Evolutionary conservation across 345 rosid genomes (phyloP), one percentile per base, ranked within the genome.

Genomic region (Citrus reticulata): DNA sequence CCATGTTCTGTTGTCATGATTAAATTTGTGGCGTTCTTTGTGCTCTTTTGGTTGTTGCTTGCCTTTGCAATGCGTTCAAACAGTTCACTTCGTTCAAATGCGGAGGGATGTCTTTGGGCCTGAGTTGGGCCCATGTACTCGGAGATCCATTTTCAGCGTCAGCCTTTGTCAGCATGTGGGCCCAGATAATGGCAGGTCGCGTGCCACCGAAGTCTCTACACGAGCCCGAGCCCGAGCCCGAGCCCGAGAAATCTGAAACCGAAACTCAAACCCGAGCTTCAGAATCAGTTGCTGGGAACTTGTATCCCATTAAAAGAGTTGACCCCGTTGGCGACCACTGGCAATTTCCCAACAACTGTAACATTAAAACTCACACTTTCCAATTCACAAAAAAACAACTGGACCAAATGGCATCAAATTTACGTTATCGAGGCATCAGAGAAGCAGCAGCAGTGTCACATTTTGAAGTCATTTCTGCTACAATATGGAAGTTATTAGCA

Each of bases 111-210:
- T 84, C 91, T 0, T 51, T 94, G 64, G 94, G 97, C 29, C 82
- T 94, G 1, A 91, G 87, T 82, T 92, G 98, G 98, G 89, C 97
- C 39, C 95, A 94, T 81, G 54, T 92, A n/a, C 84, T 94, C 2
- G 98, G 97, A 32, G 97, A 92, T 77, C 80, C 84, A 63, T 77
- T 87, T 72, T 86, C 93, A 40, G 93, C 90, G 20, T 80, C 88
- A 9, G 58, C 80, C 51, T 90, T 94, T 88, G 75, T 94, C 68
- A 90, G 88, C 55, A 78, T 25, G 57, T 86, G 82, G 88, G 89
- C 81, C 75, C 83, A 83, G 9, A 46, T 84, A 27, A 5, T 83
- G 79, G 40, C 87, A 1, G 84, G 82, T 68, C 80, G 76, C 30
- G 76, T 10, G 58, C 86, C 84, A 46, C 66, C 82, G 16, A 78